A percentile compares a stretch with the other conserved stretches of the same genome.
Conservation (phyloP, 345 rosid genomes). For the Noccaea caerulescens region DNA sequence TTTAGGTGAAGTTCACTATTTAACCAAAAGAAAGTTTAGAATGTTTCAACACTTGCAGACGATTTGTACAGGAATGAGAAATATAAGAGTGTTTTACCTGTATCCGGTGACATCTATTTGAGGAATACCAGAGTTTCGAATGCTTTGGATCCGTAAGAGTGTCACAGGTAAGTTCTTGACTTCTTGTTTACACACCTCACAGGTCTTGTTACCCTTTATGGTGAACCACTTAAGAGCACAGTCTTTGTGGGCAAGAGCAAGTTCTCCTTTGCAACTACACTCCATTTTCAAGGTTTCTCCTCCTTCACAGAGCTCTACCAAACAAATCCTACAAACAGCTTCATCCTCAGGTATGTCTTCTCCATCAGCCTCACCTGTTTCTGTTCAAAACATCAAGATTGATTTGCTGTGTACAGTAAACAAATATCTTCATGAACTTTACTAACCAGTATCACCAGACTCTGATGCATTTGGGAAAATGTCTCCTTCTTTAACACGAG, state of each 20-base stretch:
- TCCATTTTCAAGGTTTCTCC: conserved; percentile 98
- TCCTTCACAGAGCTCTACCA: conserved; percentile 87
- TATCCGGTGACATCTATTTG: conserved; percentile 42
- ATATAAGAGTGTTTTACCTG: conserved; percentile 25
- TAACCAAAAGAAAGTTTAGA: conserved; percentile 12
- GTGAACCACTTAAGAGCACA: conserved; percentile 97
- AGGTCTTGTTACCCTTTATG: conserved; percentile 88
- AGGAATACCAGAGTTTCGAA: conserved; percentile 42
- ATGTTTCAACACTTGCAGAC: conserved; percentile 6
- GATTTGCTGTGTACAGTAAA: neutral
- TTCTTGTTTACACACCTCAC: conserved; percentile 91
- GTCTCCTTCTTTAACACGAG: conserved; percentile 75
- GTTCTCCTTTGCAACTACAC: conserved; percentile 99
- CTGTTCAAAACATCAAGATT: conserved; percentile 45
- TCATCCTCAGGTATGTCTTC: conserved; percentile 94
- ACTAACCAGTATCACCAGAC: conserved; percentile 52
- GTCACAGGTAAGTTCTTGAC: conserved; percentile 89
- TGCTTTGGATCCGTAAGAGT: conserved; percentile 73
- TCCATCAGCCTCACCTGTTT: conserved; percentile 60
- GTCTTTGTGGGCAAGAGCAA: conserved; percentile 89
- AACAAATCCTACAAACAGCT: conserved; percentile 93
- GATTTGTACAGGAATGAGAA: neutral
- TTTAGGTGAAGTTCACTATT: neutral
- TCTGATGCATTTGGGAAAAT: conserved; percentile 46
- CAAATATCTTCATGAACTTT: conserved; percentile 2